Conservation (phyloP, 495 filamentous ascomycete genomes). For the Hapsidospora chrysogenum region DNA sequence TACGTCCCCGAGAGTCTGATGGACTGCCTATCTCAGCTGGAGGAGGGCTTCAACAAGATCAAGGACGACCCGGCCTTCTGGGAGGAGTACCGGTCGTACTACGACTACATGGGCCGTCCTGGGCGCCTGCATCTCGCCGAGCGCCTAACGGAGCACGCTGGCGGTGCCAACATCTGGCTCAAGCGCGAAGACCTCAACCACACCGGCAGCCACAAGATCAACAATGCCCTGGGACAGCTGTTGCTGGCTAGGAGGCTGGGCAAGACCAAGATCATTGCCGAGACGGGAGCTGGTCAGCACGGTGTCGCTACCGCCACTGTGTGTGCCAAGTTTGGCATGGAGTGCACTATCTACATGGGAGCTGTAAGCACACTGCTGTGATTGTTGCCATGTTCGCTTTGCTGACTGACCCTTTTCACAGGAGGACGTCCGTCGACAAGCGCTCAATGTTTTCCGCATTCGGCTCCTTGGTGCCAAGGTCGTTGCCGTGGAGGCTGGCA, state of each 20-base stretch:
- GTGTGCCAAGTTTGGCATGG: constrained; percentile 93
- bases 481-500: constrained; percentile 73
- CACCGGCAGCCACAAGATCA: constrained; percentile 85
- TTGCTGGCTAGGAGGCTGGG: constrained; percentile 67
- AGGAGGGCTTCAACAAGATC: constrained; percentile 76
- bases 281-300: constrained; percentile 93
- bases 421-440: constrained; percentile 85
- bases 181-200: constrained; percentile 92
- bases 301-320: constrained; percentile 90
- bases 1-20: constrained; percentile 97
- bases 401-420: constrained; percentile 9
- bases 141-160: constrained; percentile 71
- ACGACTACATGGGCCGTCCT: constrained; percentile 93
- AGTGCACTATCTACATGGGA: constrained; percentile 93
- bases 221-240: constrained; percentile 84
- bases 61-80: constrained; percentile 82
- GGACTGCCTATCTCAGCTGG: constrained; percentile 86
- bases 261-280: constrained; percentile 88
- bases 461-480: constrained; percentile 85
- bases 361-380: constrained; percentile 25
- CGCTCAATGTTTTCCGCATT: constrained; percentile 92
- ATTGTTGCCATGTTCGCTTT: neutral
- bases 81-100: constrained; percentile 93
- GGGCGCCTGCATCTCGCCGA: constrained; percentile 81
- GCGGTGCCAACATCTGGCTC: constrained; percentile 86